phyloP scores from a whole-genome alignment of 805 yeast species.

The Geotrichum ghanense region DNA sequence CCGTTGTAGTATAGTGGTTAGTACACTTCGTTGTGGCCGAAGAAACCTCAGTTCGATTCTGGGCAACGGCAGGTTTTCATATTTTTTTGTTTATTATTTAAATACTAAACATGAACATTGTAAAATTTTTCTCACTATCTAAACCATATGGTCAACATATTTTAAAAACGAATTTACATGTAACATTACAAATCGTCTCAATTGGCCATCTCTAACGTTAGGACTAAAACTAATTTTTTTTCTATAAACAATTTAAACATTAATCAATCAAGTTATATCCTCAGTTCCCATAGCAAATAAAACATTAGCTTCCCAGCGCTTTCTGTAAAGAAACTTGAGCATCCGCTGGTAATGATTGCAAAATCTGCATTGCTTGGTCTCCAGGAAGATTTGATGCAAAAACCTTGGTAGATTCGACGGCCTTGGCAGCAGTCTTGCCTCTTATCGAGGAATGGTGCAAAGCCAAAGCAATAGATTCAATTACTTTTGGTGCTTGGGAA shows the following conservation, averaged over 20 bases:
- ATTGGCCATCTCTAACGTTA: too few relatives aligned
- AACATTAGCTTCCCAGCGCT: conserved; percentile 31
- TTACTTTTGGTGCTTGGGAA: conserved; percentile 44
- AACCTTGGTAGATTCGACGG: conserved; percentile 50
- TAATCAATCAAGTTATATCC: too few relatives aligned
- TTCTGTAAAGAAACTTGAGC: conserved; percentile 48
- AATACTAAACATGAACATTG: too few relatives aligned
- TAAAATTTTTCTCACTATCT: too few relatives aligned
- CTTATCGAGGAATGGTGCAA: conserved; percentile 51
- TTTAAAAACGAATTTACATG: too few relatives aligned
- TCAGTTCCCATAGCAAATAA: neutral
- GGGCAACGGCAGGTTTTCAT: conserved; percentile 29
- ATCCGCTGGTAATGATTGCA: conserved; percentile 52
- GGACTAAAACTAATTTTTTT: too few relatives aligned
- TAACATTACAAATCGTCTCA: too few relatives aligned
- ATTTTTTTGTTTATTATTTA: too few relatives aligned
- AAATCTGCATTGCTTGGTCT: conserved; percentile 50
- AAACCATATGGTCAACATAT: too few relatives aligned
- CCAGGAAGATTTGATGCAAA: conserved; percentile 57
- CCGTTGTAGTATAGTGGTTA: conserved; percentile 33
- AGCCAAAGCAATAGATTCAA: conserved; percentile 66
- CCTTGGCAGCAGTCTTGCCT: conserved; percentile 61
- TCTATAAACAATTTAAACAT: too few relatives aligned
- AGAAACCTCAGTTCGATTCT: conserved; percentile 32
- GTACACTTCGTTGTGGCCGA: conserved; percentile 33